Conservation (phyloP, 2,329 filamentous ascomycete species). For the Talaromyces pinophilus region DNA sequence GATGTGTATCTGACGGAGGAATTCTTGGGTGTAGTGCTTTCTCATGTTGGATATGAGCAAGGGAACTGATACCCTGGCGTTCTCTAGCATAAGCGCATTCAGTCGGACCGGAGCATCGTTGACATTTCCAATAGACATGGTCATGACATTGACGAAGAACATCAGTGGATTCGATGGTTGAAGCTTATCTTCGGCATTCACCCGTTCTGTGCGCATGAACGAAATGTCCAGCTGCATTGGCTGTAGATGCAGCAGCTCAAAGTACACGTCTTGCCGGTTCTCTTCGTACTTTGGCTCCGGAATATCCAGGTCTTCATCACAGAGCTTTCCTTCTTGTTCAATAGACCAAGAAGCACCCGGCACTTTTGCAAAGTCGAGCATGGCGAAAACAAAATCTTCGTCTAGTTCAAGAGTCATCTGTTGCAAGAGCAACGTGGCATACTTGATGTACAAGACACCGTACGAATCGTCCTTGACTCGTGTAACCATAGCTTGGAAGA, state of each 20-base stretch:
- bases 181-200: slow-evolving; percentile 94
- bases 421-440: slow-evolving; percentile 87
- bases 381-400: slow-evolving; percentile 95
- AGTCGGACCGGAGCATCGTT: slow-evolving; percentile 94
- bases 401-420: slow-evolving; percentile 98
- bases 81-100: slow-evolving; percentile 92
- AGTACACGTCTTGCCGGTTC: slow-evolving; percentile 91
- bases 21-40: slow-evolving; percentile 96
- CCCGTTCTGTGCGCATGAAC: slow-evolving; percentile 92
- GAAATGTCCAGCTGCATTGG: slow-evolving; percentile 98
- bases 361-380: slow-evolving; percentile 92
- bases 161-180: slow-evolving; percentile 91
- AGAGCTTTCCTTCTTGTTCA: slow-evolving; percentile 79
- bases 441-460: slow-evolving; percentile 97
- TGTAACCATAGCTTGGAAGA: slow-evolving; percentile 86
- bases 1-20: slow-evolving; percentile 93
- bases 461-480: slow-evolving; percentile 98
- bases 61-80: slow-evolving; percentile 84
- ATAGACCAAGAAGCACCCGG: slow-evolving; percentile 86
- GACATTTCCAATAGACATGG: slow-evolving; percentile 98
- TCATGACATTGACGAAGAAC: slow-evolving; percentile 98
- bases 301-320: slow-evolving; percentile 85
- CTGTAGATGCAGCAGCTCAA: slow-evolving; percentile 93
- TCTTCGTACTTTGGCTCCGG: slow-evolving; percentile 86
- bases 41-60: slow-evolving; percentile 83